Evolutionary conservation across 1,139 yeast genomes (phyloP), one percentile per base, ranked within the genome.

Genomic region (Casaregolazyma suthepensis): DNA sequence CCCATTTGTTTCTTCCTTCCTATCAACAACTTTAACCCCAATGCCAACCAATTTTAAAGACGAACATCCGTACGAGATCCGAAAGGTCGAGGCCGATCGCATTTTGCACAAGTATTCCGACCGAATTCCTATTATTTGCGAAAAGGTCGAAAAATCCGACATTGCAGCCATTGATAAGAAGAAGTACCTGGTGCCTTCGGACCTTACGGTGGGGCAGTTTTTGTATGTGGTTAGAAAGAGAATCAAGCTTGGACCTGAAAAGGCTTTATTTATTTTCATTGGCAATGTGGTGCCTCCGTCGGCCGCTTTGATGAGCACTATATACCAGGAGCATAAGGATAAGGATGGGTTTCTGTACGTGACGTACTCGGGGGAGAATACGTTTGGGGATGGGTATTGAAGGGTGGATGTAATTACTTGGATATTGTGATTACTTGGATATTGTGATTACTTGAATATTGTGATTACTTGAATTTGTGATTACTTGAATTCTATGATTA

Each of bases 211-310:
- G 57, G 99, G 99, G 42, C 99, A 93, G 72, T 91, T 93, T 75
- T 98, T 93, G 53, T 93, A 93, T 67, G 99, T 93, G 57, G 89
- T 93, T 65, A 85, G 99, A 73, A 90, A 91, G 75, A 85, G 99
- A 71, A 91, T 93, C 71, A 87, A 87, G 77, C 80, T 93, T 60
- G 96, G 97, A 46, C 88, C 96, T 45, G 99, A 93, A 72, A 91
- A 93, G 83, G 99, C 99, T 47, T 91, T 93, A 61, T 93, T 93
- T 72, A 90, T 93, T 62, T 93, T 93, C 71, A 96, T 93, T 58
- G 91, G 93, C 68, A 98, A 93, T 68, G 91, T 93, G 56, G 79
- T 93, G 63, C 99, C 99, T 20, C 98, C 98, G 49, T 93, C 99
- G 1, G 97, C 98, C 20, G 96, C 98, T 26, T 80, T 93, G 64